Conservation (phyloP, 176 grass and related monocot genomes). For the Thalia dealbata region DNA sequence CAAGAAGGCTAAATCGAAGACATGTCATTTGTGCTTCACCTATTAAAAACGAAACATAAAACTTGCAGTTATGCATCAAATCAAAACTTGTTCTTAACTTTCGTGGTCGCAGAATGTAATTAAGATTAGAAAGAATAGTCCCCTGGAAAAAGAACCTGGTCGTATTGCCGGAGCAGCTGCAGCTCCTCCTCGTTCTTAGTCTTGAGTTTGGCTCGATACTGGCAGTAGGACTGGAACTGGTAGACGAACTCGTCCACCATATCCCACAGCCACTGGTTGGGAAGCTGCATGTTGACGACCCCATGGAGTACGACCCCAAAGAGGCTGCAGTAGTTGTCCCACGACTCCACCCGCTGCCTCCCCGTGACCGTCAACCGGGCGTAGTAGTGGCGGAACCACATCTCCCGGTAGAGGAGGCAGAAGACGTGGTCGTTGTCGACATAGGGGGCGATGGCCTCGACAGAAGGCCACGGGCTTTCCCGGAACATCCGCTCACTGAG, state of each 20-base stretch:
- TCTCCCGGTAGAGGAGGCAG: conserved; percentile 90
- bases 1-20: no score
- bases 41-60: not conserved
- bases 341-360: conserved; percentile 70
- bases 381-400: conserved; percentile 95
- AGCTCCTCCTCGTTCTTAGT: conserved; percentile 79
- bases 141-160: conserved; percentile 29
- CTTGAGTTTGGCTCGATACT: conserved; percentile 86
- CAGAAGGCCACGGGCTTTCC: conserved; percentile 66
- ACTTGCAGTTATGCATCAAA: not conserved
- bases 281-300: conserved; percentile 97
- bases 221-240: conserved; percentile 97
- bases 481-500: conserved; percentile 93
- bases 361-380: conserved; percentile 61
- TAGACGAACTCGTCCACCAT: conserved; percentile 98
- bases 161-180: conserved; percentile 66
- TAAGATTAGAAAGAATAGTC: not conserved
- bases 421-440: conserved; percentile 95
- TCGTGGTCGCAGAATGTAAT: not conserved
- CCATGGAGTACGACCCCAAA: conserved; percentile 84
- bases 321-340: conserved; percentile 94
- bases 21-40: no score
- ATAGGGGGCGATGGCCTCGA: conserved; percentile 64
- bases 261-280: conserved; percentile 99
- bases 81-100: not conserved